phyloP scores from a whole-genome alignment of 2,329 filamentous ascomycete species.

The Colletotrichum eremochloae region DNA sequence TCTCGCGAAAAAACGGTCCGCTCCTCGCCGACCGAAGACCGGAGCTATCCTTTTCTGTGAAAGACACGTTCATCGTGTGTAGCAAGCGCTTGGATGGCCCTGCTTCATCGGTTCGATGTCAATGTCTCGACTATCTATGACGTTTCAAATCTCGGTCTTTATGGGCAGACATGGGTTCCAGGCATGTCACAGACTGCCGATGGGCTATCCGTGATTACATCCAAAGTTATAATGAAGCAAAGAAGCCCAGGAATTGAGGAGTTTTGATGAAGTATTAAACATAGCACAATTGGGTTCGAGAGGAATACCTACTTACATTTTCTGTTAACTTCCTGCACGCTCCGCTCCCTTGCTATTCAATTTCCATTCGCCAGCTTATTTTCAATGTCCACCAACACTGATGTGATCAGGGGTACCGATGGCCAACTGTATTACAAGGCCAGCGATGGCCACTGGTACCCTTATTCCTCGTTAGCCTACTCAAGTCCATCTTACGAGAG shows the following conservation, averaged over 20 bases:
- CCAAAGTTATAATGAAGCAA: not conserved
- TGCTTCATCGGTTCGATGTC: slow-evolving; percentile 8
- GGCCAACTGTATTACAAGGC: not conserved
- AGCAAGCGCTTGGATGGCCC: not conserved
- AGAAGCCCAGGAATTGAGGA: too few relatives aligned
- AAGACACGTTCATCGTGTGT: not conserved
- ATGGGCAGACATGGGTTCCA: not conserved
- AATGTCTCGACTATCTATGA: not conserved
- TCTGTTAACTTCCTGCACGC: too few relatives aligned
- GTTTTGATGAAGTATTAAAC: not conserved
- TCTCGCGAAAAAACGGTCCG: not conserved
- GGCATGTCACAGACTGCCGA: not conserved
- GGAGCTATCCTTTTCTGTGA: not conserved
- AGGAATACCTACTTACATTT: accelerated
- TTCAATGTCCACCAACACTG: not conserved
- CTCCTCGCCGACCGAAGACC: not conserved
- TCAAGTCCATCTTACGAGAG: not conserved
- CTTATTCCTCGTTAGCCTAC: not conserved
- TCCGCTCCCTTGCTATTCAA: too few relatives aligned
- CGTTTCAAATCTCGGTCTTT: not conserved
- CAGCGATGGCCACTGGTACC: not conserved
- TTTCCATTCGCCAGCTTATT: not conserved
- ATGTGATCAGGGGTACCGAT: not conserved
- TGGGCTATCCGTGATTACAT: not conserved
- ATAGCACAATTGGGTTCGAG: not conserved